Percentiles rank a stretch among this genome's conserved stretches.
These are phyloP conservation scores for Lentinula novae-zelandiae DNA, from an alignment of 1,284 basidiomycete species.

Conservation along the genomic window DNA sequence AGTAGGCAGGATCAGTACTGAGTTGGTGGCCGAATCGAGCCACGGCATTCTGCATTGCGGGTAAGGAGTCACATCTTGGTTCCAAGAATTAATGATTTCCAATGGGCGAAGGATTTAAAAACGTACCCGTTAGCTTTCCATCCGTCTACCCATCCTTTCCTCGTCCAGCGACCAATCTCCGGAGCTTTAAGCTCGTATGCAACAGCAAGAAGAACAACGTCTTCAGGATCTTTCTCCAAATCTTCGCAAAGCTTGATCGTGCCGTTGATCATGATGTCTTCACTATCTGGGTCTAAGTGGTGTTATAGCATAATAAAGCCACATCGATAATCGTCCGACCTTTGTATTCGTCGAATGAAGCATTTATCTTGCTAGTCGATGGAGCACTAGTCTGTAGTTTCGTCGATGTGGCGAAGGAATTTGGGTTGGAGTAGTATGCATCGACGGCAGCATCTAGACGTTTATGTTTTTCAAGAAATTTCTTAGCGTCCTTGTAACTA, in stretches of 20 bases:
- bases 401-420: slow-evolving; percentile 24
- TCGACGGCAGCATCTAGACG: slow-evolving; percentile 74
- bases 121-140: slow-evolving; percentile 70
- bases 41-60: slow-evolving; percentile 62
- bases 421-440: slow-evolving; percentile 63
- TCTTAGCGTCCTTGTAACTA: slow-evolving; percentile 56
- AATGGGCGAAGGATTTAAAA: slow-evolving; percentile 1
- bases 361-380: slow-evolving; percentile 56
- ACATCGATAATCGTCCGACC: slow-evolving; percentile 40
- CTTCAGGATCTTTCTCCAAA: slow-evolving; percentile 65
- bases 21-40: slow-evolving; percentile 61
- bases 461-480: slow-evolving; percentile 69
- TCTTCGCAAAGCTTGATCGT: slow-evolving; percentile 73
- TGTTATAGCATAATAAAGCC: neutral
- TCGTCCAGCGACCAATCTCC: slow-evolving; percentile 72
- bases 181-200: slow-evolving; percentile 78
- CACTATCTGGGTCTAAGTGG: slow-evolving; percentile 47
- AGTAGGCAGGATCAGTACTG: slow-evolving; percentile 68
- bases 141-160: slow-evolving; percentile 75
- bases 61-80: slow-evolving; percentile 72
- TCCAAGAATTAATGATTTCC: slow-evolving; percentile 1
- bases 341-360: slow-evolving; percentile 78
- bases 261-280: slow-evolving; percentile 68
- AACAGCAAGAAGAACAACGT: slow-evolving; percentile 73
- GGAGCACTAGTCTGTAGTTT: slow-evolving; percentile 27